Base-by-base conservation (phyloP, 148 eudicot genomes). In the Rhododendron williamsianum region DNA sequence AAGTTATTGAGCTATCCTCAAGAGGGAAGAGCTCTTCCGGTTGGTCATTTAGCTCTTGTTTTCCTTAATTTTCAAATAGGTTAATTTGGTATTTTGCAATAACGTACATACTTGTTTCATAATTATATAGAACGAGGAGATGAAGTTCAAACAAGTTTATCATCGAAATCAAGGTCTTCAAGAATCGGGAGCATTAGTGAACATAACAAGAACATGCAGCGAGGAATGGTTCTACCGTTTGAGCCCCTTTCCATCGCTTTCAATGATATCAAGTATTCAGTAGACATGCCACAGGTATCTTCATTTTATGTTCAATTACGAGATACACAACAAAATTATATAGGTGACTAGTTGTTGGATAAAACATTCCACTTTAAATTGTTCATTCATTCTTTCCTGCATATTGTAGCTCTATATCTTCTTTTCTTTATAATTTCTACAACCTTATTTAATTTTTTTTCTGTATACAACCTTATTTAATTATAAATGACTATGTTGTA, bases 221-320 rank as follows among this genome's bases (percentile, higher is more conserved):
- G 84, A 79, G 97, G 98, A 89, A 95, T 95, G 95, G 86, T 94
- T 83, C 94, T 95, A 89, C 98, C 98, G 8, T 95, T 95, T 52
- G 94, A 94, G 81, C 95, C 90, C 58, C 95, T 92, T 88, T 90
- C 87, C 84, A 94, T 95, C 80, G 90, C 97, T 3, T 95, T 95
- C 69, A 92, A 94, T 79, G 90, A 94, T 65, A 84, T 95, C 81
- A 89, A 85, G 36, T 95, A 95, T 87, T 90, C 96, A 56, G 94
- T 95, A 51, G 96, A 95, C 83, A 95, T 95, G 97, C 98, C 98
- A 46, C 91, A 86, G 95, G 98, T 95, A 89, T 84, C 19, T 84
- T 51, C 21, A 4, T 21, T 13, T 23, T 23, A 3, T 38, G 41
- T 30, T 9, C 4, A 11, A 51, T 54, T 16, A 12, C 16, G 33